These are phyloP conservation scores for Rhizopus microsporus DNA, from an alignment of 371 early-diverging fungal species.

Conservation along the genomic window DNA sequence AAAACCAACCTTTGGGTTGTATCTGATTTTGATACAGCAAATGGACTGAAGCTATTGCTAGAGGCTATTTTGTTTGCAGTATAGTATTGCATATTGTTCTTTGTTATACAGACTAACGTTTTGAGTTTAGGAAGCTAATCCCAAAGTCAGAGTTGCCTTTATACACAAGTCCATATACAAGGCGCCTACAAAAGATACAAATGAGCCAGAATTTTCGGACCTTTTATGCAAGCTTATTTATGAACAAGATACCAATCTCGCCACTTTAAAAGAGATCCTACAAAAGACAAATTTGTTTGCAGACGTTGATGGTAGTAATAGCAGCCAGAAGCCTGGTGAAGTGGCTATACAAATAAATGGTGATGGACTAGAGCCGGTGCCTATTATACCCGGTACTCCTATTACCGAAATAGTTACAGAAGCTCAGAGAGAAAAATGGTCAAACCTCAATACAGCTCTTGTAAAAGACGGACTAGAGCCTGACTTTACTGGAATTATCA, in stretches of 20 bases:
- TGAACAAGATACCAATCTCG: background rate
- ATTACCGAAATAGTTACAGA: constrained; percentile 28
- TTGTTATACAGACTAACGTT: background rate
- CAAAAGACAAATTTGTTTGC: background rate
- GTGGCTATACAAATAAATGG: background rate
- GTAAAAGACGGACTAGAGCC: constrained; percentile 24
- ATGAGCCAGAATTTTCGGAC: constrained; percentile 12
- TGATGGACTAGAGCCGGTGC: constrained; percentile 8
- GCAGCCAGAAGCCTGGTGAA: background rate
- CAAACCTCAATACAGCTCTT: constrained; percentile 13
- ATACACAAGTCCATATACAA: constrained; percentile 33
- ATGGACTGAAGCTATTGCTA: constrained; percentile 52
- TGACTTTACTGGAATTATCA: constrained; percentile 28
- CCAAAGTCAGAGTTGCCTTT: constrained; percentile 49
- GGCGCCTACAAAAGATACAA: constrained; percentile 1
- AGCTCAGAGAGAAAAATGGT: constrained; percentile 21
- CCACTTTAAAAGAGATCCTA: background rate
- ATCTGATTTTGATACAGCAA: constrained; percentile 56
- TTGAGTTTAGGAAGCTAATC: constrained; percentile 23
- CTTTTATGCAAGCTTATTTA: constrained; percentile 11
- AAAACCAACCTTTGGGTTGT: constrained; percentile 49
- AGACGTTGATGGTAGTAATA: background rate
- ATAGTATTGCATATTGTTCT: constrained; percentile 10
- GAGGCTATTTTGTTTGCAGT: constrained; percentile 49
- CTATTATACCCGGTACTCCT: constrained; percentile 38